Evolutionary conservation across 2,329 filamentous ascomycete species (phyloP).

Genomic region (Myriosclerotinia curreyana): DNA sequence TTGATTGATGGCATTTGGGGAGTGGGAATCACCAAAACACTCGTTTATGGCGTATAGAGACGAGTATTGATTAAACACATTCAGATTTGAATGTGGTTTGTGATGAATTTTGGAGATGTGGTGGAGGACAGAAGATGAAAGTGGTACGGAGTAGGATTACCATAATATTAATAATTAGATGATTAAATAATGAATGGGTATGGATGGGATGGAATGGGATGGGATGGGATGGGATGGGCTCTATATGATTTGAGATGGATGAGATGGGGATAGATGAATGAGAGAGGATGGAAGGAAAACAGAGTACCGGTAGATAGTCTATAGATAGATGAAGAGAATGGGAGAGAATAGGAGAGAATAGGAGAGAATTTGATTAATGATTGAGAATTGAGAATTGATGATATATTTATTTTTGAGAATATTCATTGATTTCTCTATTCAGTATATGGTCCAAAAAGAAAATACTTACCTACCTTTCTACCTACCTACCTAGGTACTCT

Average conservation of each 20-base stretch:
- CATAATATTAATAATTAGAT: conserved; percentile 19
- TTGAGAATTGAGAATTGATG: background rate
- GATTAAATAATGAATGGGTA: conserved; percentile 9
- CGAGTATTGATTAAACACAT: background rate
- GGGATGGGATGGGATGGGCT: conserved; percentile 2
- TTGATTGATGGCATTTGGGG: conserved; percentile 5
- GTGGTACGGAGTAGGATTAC: conserved; percentile 3
- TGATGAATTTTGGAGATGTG: too few species aligned
- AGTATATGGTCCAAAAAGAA: too few species aligned
- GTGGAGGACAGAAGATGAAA: background rate
- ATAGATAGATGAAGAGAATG: background rate
- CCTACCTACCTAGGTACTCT: too few species aligned
- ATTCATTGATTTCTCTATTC: too few species aligned
- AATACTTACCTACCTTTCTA: too few species aligned
- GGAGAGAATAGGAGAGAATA: background rate
- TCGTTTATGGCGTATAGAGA: conserved; percentile 14
- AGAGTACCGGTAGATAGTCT: background rate
- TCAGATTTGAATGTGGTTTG: background rate
- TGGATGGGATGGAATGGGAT: conserved; percentile 12
- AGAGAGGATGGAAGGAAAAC: background rate
- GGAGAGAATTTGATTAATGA: conserved; percentile 5
- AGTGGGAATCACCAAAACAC: conserved; percentile 14
- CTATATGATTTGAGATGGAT: background rate
- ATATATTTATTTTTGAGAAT: background rate
- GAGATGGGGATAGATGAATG: background rate